Evolutionary conservation across 352 stramenopile genomes (phyloP).

Genomic region (Pythium plurisporium): DNA sequence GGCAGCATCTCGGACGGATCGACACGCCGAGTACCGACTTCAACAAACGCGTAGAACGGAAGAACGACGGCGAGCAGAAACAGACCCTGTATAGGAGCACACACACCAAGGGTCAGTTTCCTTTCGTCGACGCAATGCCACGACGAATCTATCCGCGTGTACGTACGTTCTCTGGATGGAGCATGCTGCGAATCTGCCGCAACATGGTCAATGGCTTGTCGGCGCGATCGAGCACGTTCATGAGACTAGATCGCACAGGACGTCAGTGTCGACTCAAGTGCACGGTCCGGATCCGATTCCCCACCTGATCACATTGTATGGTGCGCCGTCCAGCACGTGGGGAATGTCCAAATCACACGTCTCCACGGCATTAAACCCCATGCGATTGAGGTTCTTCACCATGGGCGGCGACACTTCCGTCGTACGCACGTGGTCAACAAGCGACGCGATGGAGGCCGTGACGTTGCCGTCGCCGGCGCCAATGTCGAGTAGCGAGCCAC

Average conservation of each 20-base stretch:
- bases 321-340: conserved; percentile 56
- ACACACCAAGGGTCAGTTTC: not conserved
- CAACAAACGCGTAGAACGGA: conserved; percentile 78
- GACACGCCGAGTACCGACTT: conserved; percentile 64
- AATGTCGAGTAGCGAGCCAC: conserved; percentile 68
- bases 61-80: conserved; percentile 78
- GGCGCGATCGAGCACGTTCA: conserved; percentile 80
- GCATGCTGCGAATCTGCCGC: conserved; percentile 62
- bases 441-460: conserved; percentile 68
- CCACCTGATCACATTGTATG: conserved; percentile 82
- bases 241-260: conserved; percentile 34
- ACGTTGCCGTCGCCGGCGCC: conserved; percentile 82
- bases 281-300: not conserved
- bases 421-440: conserved; percentile 60
- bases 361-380: conserved; percentile 76
- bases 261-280: not conserved
- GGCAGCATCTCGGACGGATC: conserved; percentile 55
- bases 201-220: conserved; percentile 82
- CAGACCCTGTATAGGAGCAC: conserved; percentile 36
- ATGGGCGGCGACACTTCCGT: conserved; percentile 80
- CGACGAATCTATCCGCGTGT: too few species aligned
- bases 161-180: conserved; percentile 57
- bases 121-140: too few species aligned
- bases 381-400: conserved; percentile 66
- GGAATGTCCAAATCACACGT: conserved; percentile 64